Percentiles rank a stretch among this genome's conserved stretches.
Conservation (phyloP, 2,329 filamentous ascomycete genomes). For the Parafenestella ontariensis region DNA sequence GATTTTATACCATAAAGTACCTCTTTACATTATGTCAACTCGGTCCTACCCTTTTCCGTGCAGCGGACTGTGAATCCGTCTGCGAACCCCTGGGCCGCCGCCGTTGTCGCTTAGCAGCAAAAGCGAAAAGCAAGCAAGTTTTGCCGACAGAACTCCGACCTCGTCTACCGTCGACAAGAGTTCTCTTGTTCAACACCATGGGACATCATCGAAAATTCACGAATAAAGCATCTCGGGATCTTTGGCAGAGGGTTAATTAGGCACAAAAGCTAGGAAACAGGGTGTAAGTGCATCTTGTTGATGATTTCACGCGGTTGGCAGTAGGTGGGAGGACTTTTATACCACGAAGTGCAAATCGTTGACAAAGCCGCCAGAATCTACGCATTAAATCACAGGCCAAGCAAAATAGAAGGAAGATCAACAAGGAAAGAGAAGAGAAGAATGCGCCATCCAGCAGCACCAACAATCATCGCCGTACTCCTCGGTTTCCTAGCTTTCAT, state of each 20-base stretch:
- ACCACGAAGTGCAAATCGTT: neutral
- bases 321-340: too few relatives aligned
- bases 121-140: neutral
- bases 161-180: neutral
- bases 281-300: neutral
- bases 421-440: neutral
- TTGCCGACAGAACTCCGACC: neutral
- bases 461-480: slow-evolving; percentile 40
- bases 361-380: neutral
- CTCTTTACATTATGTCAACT: neutral
- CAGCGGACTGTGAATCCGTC: neutral
- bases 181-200: neutral
- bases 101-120: neutral
- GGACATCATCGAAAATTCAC: neutral
- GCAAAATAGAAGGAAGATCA: neutral
- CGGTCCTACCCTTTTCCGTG: neutral
- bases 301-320: neutral
- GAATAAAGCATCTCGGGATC: neutral
- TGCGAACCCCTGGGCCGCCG: neutral
- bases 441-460: slow-evolving; percentile 47
- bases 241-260: neutral
- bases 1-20: neutral
- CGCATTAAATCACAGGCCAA: neutral
- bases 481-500: slow-evolving; percentile 40
- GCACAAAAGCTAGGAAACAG: neutral